Evolutionary conservation across 768 basidiomycete species (phyloP).

Genomic region (Kwoniella dejecticola): DNA sequence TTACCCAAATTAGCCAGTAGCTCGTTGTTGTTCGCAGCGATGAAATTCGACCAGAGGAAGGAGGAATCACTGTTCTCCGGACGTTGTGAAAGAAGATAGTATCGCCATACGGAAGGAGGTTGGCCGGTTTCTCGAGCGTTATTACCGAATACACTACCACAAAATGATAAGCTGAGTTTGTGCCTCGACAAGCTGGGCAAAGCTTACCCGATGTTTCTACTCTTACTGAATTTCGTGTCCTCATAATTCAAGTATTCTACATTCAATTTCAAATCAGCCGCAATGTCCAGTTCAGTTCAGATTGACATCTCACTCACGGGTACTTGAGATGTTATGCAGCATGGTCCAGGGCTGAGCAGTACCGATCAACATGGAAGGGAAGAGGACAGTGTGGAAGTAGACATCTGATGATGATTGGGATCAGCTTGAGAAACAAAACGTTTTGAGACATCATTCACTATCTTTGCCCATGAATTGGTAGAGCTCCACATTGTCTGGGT

Average conservation of each 20-base stretch:
- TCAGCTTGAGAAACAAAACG: too few species aligned
- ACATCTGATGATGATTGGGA: too few species aligned
- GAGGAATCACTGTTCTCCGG: constrained; percentile 93
- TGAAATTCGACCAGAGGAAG: constrained; percentile 95
- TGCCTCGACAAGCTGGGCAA: background rate
- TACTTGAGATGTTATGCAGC: constrained; percentile 90
- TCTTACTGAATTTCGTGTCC: constrained; percentile 98
- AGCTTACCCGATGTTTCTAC: constrained; percentile 75
- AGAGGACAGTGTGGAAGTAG: constrained; percentile 97
- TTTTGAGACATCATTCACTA: too few species aligned
- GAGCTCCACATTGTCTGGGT: constrained; percentile 80
- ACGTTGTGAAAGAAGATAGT: constrained; percentile 86
- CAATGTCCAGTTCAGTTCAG: too few species aligned
- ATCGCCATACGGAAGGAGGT: constrained; percentile 92
- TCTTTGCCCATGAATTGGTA: constrained; percentile 99
- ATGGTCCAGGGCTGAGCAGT: constrained; percentile 92
- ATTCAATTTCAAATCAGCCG: background rate
- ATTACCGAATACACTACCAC: constrained; percentile 76
- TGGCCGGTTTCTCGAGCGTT: constrained; percentile 91
- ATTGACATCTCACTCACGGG: constrained; percentile 63
- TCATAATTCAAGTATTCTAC: constrained; percentile 94
- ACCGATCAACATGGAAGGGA: constrained; percentile 83
- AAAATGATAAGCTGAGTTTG: constrained; percentile 5
- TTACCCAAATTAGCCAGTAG: constrained; percentile 97
- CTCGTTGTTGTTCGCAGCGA: constrained; percentile 88